Base-by-base conservation (phyloP, 768 basidiomycete species). In the Mycena kentingensis region DNA sequence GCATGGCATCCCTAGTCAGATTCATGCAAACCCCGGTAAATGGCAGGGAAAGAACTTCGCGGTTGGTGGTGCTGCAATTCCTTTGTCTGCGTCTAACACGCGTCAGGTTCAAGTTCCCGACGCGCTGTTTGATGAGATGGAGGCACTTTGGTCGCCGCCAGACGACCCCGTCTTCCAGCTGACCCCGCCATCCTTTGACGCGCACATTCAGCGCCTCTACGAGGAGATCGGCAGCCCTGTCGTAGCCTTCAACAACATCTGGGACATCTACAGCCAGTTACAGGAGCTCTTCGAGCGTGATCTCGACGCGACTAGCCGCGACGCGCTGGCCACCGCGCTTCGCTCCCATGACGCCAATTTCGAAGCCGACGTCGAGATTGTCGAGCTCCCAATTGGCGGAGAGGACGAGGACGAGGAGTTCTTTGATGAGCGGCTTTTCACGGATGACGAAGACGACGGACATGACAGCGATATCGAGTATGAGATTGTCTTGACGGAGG, bases 1-100 rank as follows among this genome's bases (percentile, higher is more conserved):
- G 1, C 68, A 73, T 29, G 75, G 74, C 3, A 52, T 65, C n/a
- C 76, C 77, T 0, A 51, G 63, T 16, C 36, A 67, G 1, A 77
- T 79, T 2, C 55, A 60, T 15, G 38, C 54, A 0, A 49, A 61
- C 4, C 70, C 75, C 0, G 49, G n/a, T n/a, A n/a, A n/a, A n/a
- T n/a, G n/a, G n/a, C n/a, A n/a, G n/a, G n/a, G n/a, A n/a, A n/a
- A n/a, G n/a, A n/a, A n/a, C n/a, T n/a, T n/a, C n/a, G n/a, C n/a
- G n/a, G n/a, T n/a, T n/a, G n/a, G n/a, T n/a, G n/a, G n/a, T n/a
- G n/a, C n/a, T n/a, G n/a, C n/a, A n/a, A n/a, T n/a, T n/a, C n/a
- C n/a, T n/a, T n/a, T n/a, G n/a, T n/a, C n/a, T n/a, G n/a, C n/a
- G n/a, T n/a, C n/a, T n/a, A n/a, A n/a, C n/a, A n/a, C n/a, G n/a